Evolutionary conservation across 2,329 filamentous ascomycete genomes (phyloP), one percentile per base, ranked within the genome.

Genomic region (Scolecobasidium constrictum): DNA sequence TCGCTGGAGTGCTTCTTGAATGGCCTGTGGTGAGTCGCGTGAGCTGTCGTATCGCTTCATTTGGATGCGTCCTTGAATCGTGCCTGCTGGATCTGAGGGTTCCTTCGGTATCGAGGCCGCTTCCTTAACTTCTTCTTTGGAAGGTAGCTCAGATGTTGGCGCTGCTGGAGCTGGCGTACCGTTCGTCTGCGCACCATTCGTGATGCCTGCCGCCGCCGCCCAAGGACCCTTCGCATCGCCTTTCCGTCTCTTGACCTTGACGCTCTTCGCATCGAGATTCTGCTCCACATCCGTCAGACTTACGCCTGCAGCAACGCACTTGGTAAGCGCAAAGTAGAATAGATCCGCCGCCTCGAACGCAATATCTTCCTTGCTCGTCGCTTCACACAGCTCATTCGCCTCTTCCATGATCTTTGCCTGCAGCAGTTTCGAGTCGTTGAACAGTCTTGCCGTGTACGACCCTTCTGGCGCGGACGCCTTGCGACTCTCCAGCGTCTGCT

Each of bases 341-440:
- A 98, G 68, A 57, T 98, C 92, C 0, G 92, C 92, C 6, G 92
- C 87, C 63, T 98, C 92, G 49, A 94, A 94, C 2, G 92, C 86
- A 48, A 94, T 76, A 12, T 96, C 84, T 48, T 88, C 73, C 47
- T 84, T 83, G 0, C 78, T 81, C 50, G 78, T 79, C 13, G 92
- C 90, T 49, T 92, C 79, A 56, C 90, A 95, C 34, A 98, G 73
- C 66, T 98, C 92, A 56, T 93, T 85, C 0, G 92, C 92, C 62
- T 98, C 92, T 63, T 98, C 92, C 79, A 96, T 93, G 44, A 98
- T 95, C 72, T 98, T 98, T 3, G 92, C 92, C 35, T 85, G 75
- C 42, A 95, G 66, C 43, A 98, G 73, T 60, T 93, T 88, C 52
- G 86, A 77, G 49, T 98, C 92, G 15, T 82, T 88, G 69, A 96